Evolutionary conservation across 805 yeast species (phyloP).

Genomic region (Starmera quercuum): DNA sequence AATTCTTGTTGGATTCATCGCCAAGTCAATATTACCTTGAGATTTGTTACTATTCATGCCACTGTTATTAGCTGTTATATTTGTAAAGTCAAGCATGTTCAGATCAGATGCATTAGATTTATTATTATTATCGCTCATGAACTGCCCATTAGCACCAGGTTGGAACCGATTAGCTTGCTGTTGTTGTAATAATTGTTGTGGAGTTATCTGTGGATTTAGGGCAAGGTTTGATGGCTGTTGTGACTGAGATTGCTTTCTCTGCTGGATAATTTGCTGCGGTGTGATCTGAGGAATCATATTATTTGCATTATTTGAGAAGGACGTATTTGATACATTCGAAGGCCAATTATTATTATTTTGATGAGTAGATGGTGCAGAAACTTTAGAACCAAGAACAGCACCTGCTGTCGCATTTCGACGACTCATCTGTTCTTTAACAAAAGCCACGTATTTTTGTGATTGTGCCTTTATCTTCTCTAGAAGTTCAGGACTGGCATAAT

Average conservation of each 20-base stretch:
- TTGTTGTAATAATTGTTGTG: constrained; percentile 17
- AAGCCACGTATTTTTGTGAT: constrained; percentile 66
- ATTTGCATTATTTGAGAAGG: too few relatives aligned
- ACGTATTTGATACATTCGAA: too few relatives aligned
- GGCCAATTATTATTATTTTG: too few relatives aligned
- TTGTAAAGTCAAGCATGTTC: constrained; percentile 1
- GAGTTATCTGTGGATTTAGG: constrained; percentile 18
- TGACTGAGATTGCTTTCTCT: constrained; percentile 7
- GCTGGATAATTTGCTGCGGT: constrained; percentile 7
- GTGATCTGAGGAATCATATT: constrained; percentile 4
- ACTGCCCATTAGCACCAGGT: constrained; percentile 2
- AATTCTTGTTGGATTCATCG: background rate
- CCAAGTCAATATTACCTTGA: background rate
- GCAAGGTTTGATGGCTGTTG: constrained; percentile 10
- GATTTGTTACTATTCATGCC: background rate
- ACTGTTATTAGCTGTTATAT: constrained; percentile 1
- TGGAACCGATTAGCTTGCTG: background rate
- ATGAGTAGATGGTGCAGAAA: too few relatives aligned
- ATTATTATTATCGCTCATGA: constrained; percentile 1
- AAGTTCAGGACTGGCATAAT: constrained; percentile 65
- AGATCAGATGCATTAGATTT: background rate
- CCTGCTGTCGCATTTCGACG: constrained; percentile 22
- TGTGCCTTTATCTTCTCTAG: constrained; percentile 65
- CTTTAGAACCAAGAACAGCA: constrained; percentile 24
- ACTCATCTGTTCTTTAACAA: constrained; percentile 56